Percentiles rank a stretch among this genome's conserved stretches.
phyloP scores from a whole-genome alignment of 1,284 basidiomycete genomes.

The Melampsora larici-populina region DNA sequence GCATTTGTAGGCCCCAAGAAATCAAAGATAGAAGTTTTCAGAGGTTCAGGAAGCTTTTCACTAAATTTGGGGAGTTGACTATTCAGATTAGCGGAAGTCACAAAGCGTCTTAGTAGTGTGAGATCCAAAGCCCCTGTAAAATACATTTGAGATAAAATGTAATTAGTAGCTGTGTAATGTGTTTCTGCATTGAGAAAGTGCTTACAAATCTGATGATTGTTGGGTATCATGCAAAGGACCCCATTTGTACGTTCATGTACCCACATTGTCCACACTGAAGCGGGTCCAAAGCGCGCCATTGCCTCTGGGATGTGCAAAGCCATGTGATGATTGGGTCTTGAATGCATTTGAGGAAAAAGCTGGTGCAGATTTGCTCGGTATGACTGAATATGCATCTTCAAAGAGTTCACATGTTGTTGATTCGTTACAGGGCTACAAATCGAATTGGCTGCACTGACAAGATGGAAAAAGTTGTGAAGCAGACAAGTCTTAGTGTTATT shows the following conservation, averaged over 20 bases:
- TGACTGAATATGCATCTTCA: background rate
- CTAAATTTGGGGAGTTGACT: background rate
- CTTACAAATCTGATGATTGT: background rate
- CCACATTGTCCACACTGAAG: background rate
- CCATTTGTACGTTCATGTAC: background rate
- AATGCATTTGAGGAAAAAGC: background rate
- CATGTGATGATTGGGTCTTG: constrained; percentile 7
- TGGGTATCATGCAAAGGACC: background rate
- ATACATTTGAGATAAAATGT: background rate
- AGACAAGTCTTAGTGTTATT: background rate
- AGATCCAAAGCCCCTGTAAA: constrained; percentile 9
- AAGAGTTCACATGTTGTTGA: background rate
- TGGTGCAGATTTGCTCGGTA: background rate
- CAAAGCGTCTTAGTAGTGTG: background rate
- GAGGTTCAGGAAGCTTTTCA: background rate
- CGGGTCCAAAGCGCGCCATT: constrained; percentile 1
- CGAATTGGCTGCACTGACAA: background rate
- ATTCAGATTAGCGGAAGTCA: background rate
- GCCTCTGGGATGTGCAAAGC: background rate
- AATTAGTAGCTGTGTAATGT: too few species aligned
- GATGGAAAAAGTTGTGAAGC: background rate
- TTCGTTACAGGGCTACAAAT: background rate
- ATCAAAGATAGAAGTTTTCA: background rate
- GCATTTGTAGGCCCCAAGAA: background rate
- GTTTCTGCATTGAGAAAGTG: background rate